These are phyloP conservation scores for Rhizopogon vesiculosus DNA, from an alignment of 768 basidiomycete species.

Conservation along the genomic window DNA sequence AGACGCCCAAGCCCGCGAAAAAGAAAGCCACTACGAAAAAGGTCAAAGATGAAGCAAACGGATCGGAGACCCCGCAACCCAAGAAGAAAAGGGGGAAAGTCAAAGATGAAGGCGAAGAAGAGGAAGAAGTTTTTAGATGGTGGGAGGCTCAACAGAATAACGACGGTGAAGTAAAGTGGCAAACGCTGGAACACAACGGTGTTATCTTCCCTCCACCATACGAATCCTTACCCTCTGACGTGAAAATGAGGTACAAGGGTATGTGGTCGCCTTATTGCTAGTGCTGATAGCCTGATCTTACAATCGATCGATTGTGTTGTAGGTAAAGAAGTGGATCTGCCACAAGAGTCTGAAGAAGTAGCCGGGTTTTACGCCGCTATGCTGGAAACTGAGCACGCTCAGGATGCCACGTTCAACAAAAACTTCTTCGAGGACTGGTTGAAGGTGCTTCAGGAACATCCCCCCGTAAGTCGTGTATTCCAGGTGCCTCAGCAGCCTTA, in stretches of 20 bases:
- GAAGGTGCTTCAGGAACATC: constrained; percentile 68
- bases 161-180: constrained; percentile 86
- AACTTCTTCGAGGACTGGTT: constrained; percentile 96
- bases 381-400: constrained; percentile 88
- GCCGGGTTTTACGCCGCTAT: constrained; percentile 94
- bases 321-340: constrained; percentile 79
- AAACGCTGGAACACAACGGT: constrained; percentile 90
- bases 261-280: constrained; percentile 16
- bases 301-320: constrained; percentile 12
- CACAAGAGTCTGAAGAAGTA: constrained; percentile 89
- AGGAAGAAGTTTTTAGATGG: constrained; percentile 76
- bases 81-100: constrained; percentile 57
- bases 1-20: constrained; percentile 39
- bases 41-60: constrained; percentile 45
- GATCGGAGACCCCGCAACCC: constrained; percentile 41
- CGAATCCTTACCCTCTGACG: constrained; percentile 69
- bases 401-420: constrained; percentile 83
- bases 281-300: constrained; percentile 2
- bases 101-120: constrained; percentile 56
- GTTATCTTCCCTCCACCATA: constrained; percentile 97
- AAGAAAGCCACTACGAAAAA: constrained; percentile 51
- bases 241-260: constrained; percentile 98
- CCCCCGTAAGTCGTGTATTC: constrained; percentile 59
- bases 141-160: constrained; percentile 75
- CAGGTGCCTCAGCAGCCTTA: constrained; percentile 2